These are phyloP conservation scores for Pleurotus citrinopileatus DNA, from an alignment of 768 basidiomycete genomes.

Conservation along the genomic window DNA sequence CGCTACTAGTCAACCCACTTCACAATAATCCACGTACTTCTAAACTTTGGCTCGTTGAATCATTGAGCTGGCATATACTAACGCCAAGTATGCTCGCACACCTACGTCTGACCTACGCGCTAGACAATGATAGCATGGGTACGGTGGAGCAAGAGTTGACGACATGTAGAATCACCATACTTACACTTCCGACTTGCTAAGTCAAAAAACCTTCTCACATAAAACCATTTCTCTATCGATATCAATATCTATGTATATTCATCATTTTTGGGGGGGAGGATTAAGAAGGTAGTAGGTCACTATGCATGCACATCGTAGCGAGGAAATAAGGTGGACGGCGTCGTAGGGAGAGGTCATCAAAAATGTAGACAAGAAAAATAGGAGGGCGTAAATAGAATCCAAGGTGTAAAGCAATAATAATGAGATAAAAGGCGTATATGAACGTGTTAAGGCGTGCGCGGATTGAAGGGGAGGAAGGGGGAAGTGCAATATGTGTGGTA, in stretches of 20 bases:
- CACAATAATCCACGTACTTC: too few species aligned
- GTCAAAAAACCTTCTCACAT: too few species aligned
- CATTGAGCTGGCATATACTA: too few species aligned
- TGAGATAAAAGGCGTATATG: slow-evolving; percentile 8
- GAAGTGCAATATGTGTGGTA: background rate
- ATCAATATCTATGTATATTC: slow-evolving; percentile 1
- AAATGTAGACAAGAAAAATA: background rate
- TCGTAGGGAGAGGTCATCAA: background rate
- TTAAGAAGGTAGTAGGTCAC: slow-evolving; percentile 5
- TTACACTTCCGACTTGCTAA: too few species aligned
- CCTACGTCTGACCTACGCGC: too few species aligned
- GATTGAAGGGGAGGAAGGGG: background rate
- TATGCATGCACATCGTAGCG: slow-evolving; percentile 10
- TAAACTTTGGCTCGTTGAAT: too few species aligned
- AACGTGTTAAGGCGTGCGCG: background rate
- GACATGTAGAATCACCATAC: too few species aligned
- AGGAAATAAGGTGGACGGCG: background rate
- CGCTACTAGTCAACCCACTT: too few species aligned
- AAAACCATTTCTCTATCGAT: too few species aligned
- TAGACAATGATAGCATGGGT: too few species aligned
- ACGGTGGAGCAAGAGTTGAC: too few species aligned
- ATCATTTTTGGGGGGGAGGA: slow-evolving; percentile 3
- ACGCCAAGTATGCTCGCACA: too few species aligned
- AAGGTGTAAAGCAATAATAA: slow-evolving; percentile 3
- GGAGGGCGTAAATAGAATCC: background rate